phyloP scores from a whole-genome alignment of 1,284 basidiomycete species.

The Malassezia sp. region DNA sequence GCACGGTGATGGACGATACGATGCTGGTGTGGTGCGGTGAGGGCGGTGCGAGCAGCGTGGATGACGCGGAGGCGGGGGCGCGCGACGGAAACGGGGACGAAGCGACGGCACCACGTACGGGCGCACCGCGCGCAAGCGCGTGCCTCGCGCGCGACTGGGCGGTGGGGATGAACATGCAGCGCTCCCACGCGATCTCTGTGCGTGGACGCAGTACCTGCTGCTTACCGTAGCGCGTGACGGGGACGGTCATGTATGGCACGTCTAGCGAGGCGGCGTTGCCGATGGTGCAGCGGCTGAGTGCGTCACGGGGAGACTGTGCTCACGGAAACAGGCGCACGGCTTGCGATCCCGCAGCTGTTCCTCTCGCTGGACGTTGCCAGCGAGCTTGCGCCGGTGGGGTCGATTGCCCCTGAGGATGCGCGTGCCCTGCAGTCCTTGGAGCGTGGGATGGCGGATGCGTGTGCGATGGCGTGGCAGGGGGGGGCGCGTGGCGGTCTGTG shows the following conservation, averaged over 20 bases:
- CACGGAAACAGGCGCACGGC: constrained; percentile 16
- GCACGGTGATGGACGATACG: constrained; percentile 5
- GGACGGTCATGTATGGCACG: constrained; percentile 2
- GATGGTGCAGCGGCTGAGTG: constrained; percentile 11
- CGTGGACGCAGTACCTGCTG: constrained; percentile 5
- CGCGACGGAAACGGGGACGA: constrained; percentile 12
- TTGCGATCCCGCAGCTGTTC: constrained; percentile 21
- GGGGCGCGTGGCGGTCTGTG: too few relatives aligned
- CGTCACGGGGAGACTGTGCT: not conserved
- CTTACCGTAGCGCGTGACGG: constrained; percentile 3
- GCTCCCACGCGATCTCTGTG: constrained; percentile 1
- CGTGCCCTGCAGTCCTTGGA: constrained; percentile 21
- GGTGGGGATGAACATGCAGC: constrained; percentile 19
- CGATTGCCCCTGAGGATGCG: constrained; percentile 18
- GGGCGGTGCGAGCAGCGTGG: too few relatives aligned
- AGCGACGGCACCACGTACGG: constrained; percentile 14
- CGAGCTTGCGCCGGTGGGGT: constrained; percentile 2
- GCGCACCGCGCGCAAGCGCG: not conserved
- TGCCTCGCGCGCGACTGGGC: constrained; percentile 18
- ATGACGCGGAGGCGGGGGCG: not conserved
- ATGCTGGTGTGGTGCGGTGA: constrained; percentile 13
- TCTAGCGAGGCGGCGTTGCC: not conserved
- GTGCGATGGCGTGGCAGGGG: not conserved
- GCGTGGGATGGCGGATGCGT: constrained; percentile 18
- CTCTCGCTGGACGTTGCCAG: constrained; percentile 26